These are phyloP conservation scores for Melampsora larici-populina DNA, from an alignment of 1,284 basidiomycete species.

Conservation along the genomic window DNA sequence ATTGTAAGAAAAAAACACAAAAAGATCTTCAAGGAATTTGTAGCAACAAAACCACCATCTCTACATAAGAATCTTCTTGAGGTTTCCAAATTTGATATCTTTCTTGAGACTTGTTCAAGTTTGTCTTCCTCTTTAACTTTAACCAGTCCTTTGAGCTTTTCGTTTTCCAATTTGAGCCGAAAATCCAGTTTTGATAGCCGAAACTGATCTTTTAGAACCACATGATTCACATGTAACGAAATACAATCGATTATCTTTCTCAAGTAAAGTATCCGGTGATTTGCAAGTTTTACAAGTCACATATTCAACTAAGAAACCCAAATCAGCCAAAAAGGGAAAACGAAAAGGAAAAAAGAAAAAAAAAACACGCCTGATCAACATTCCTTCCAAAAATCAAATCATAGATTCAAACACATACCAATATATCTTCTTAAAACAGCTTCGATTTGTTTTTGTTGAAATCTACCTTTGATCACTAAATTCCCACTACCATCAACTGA, in stretches of 20 bases:
- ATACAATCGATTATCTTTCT: constrained; percentile 98
- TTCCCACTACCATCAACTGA: constrained; percentile 89
- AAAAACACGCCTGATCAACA: too few species aligned
- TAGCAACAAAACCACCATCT: too few species aligned
- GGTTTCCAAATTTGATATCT: too few species aligned
- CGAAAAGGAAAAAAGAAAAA: constrained; percentile 5
- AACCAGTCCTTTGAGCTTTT: constrained; percentile 45
- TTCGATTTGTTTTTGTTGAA: constrained; percentile 98
- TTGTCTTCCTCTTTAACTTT: too few species aligned
- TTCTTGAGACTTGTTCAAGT: too few species aligned
- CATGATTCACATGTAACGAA: constrained; percentile 97
- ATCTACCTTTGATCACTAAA: constrained; percentile 93
- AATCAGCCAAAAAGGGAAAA: background rate
- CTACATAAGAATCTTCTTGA: too few species aligned
- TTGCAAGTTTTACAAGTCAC: constrained; percentile 99
- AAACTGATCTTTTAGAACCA: constrained; percentile 74
- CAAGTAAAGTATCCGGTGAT: constrained; percentile 90
- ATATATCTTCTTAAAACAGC: constrained; percentile 96
- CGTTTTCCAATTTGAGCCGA: constrained; percentile 84
- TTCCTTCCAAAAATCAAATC: background rate
- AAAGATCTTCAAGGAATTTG: too few species aligned
- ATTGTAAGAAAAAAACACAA: too few species aligned
- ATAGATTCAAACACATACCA: constrained; percentile 61
- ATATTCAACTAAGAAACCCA: constrained; percentile 74
- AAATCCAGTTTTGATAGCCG: constrained; percentile 97